Evolutionary conservation across 805 yeast species (phyloP), one percentile per base, ranked within the genome.

Genomic region (Saccharomycopsis olivae): DNA sequence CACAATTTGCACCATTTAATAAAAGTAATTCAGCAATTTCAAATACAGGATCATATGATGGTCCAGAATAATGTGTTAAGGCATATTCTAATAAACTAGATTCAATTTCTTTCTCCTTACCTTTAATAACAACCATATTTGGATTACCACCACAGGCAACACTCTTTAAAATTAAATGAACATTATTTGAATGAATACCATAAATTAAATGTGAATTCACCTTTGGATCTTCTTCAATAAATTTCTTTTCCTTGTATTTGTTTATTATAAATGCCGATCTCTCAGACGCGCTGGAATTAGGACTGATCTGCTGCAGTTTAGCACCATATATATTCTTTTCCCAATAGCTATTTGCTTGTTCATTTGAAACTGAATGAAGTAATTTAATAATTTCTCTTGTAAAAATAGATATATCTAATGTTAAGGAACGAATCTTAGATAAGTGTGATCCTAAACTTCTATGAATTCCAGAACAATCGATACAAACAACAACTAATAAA

Each of bases 391-490:
- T 53, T 49, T 87, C 96, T 11, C 64, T 64, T 2, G 75, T 71
- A 50, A 78, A 69, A 16, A 62, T 71, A 1, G 68, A 57, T 4
- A 56, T 58, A 54, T 88, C 96, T 33, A 84, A 61, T n/a, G 73
- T 78, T 39, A 88, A 62, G 1, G 95, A 84, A 47, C 84, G 67
- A 3, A 88, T 73, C 53, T 81, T 85, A 5, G 92, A 73, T 3
- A 86, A 68, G 48, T 81, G 87, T 0, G 94, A 68, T 0, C 96
- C 96, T 54, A 89, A 58, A 16, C 85, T 77, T 40, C 96, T 65
- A 57, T 88, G 96, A n/a, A 78, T 76, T 0, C 94, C 87, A 0
- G 95, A 77, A 52, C 97, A 88, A 37, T 78, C 75, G 33, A 85
- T 78, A 57, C 97, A 88, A 19, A 89, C 64, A 3, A 79, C 73